A percentile compares a stretch with the other conserved stretches of the same genome.
Conservation (phyloP, 2,329 filamentous ascomycete genomes). For the Xylaria hypoxylon region DNA sequence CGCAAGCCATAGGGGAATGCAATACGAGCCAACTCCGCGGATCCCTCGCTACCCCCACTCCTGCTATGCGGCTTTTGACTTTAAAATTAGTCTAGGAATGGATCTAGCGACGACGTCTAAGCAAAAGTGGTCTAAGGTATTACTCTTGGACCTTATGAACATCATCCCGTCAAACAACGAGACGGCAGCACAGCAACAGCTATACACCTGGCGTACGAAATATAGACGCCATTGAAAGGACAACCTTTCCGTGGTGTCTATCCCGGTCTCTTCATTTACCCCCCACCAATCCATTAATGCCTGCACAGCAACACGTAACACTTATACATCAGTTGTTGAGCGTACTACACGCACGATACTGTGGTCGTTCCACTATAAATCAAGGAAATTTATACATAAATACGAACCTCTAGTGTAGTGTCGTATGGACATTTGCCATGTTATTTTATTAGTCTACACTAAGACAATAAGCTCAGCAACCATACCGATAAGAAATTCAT, state of each 20-base stretch:
- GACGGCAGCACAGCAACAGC: not conserved
- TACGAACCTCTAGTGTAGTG: not conserved
- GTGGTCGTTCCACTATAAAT: slow-evolving; percentile 12
- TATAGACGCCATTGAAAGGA: not conserved
- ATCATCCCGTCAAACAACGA: slow-evolving; percentile 6
- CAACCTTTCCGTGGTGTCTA: not conserved
- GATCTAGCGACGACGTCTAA: not conserved
- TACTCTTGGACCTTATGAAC: not conserved
- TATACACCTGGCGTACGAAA: not conserved
- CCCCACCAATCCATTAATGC: not conserved
- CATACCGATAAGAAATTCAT: slow-evolving; percentile 23
- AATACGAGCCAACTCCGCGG: slow-evolving; percentile 14
- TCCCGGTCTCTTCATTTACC: not conserved
- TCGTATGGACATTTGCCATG: not conserved
- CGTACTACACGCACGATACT: slow-evolving; percentile 12
- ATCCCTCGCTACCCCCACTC: not conserved
- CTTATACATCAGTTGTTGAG: not conserved
- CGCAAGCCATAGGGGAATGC: slow-evolving; percentile 2
- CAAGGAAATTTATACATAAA: slow-evolving; percentile 1
- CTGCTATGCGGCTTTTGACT: not conserved
- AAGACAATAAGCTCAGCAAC: slow-evolving; percentile 9
- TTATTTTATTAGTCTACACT: not conserved
- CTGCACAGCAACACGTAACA: not conserved
- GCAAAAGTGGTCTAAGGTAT: not conserved
- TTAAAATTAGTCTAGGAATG: slow-evolving; percentile 11